Evolutionary conservation across 352 stramenopile species (phyloP).

Genomic region (Halophytophthora polymorphica): DNA sequence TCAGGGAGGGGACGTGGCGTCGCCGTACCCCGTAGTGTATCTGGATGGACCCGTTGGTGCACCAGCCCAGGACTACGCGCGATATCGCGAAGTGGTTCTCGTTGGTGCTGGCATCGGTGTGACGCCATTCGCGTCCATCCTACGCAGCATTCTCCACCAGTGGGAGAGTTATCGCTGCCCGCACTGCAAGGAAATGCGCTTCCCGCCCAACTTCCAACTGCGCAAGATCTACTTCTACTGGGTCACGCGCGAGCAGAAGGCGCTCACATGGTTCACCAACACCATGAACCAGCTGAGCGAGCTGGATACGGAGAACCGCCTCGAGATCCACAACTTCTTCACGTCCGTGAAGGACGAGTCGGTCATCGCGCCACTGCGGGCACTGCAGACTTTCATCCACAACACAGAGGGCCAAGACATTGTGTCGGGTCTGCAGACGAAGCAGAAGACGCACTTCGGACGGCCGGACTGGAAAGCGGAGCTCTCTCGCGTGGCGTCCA

Average conservation of each 20-base stretch:
- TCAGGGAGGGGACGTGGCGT: conserved; percentile 18
- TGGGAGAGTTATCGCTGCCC: conserved; percentile 57
- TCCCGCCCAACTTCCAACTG: conserved; percentile 64
- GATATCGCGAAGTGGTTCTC: conserved; percentile 60
- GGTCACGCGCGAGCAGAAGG: conserved; percentile 69
- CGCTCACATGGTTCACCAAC: conserved; percentile 75
- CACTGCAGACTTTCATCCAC: conserved; percentile 77
- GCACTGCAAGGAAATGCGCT: conserved; percentile 47
- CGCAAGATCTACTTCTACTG: conserved; percentile 88
- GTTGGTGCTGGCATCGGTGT: conserved; percentile 71
- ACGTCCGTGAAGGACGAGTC: conserved; percentile 66
- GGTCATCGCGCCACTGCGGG: conserved; percentile 51
- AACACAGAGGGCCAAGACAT: conserved; percentile 62
- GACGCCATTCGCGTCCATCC: conserved; percentile 69
- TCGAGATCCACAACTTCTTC: conserved; percentile 86
- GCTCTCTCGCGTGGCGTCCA: conserved; percentile 48
- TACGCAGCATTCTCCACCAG: conserved; percentile 67
- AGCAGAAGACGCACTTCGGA: conserved; percentile 75
- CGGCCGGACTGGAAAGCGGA: conserved; percentile 74
- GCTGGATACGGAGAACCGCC: conserved; percentile 64
- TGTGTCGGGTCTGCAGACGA: conserved; percentile 63
- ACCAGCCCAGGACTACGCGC: conserved; percentile 60
- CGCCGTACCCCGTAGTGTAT: conserved; percentile 45
- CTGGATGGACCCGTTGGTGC: conserved; percentile 61
- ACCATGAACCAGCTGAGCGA: conserved; percentile 80